Conservation (phyloP, 495 filamentous ascomycete genomes). For the Hyaloscypha bicolor region DNA sequence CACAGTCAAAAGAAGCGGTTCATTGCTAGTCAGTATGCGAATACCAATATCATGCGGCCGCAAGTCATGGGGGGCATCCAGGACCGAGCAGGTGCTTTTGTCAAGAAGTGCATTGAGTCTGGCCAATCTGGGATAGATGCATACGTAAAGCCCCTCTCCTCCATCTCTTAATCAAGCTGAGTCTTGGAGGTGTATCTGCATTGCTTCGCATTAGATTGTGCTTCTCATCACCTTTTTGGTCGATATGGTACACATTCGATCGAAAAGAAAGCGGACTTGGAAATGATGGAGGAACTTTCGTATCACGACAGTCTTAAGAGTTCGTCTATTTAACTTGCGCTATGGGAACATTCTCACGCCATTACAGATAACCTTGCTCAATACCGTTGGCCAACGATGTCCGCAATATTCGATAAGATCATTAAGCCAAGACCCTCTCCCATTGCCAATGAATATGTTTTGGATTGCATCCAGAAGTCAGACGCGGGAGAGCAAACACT, state of each 20-base stretch:
- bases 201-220: constrained; percentile 67
- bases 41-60: constrained; percentile 61
- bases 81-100: constrained; percentile 54
- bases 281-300: constrained; percentile 66
- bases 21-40: constrained; percentile 66
- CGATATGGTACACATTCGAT: constrained; percentile 62
- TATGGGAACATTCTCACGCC: neutral
- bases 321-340: constrained; percentile 32
- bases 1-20: constrained; percentile 54
- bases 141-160: constrained; percentile 48
- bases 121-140: constrained; percentile 51
- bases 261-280: constrained; percentile 47
- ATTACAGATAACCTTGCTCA: constrained; percentile 23
- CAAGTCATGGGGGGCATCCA: constrained; percentile 54
- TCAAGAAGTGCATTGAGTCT: constrained; percentile 48
- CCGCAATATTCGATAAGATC: constrained; percentile 18
- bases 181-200: constrained; percentile 44
- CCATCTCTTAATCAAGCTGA: constrained; percentile 17
- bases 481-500: constrained; percentile 36
- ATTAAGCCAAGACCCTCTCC: constrained; percentile 23
- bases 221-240: constrained; percentile 66
- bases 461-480: constrained; percentile 24
- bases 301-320: constrained; percentile 67
- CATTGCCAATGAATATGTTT: constrained; percentile 23
- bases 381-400: constrained; percentile 22